Base-by-base conservation (phyloP, 2,329 filamentous ascomycete genomes). In the Periconia sp. region DNA sequence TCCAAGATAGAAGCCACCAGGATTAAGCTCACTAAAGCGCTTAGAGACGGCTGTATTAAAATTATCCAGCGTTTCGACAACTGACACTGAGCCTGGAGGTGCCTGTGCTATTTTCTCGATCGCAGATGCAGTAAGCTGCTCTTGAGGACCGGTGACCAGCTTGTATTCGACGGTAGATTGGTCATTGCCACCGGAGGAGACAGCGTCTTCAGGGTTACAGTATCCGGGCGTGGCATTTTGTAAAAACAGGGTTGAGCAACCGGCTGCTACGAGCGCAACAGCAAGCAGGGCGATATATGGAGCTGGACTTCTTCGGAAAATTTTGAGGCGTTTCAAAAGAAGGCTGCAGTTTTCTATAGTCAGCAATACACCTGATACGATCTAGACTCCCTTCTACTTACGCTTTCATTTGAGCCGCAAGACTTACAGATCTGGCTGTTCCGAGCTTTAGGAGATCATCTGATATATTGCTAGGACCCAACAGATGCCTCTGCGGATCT, bases 1-100 rank as follows among this genome's bases (percentile, higher is more conserved):
- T n/a, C 36, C 36, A 5, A 40, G 28, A 15, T 32, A 40, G 28
- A 40, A 40, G 21, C 36, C 36, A 19, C 36, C 36, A 23, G 36
- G 36, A 12, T 7, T 31, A 13, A 40, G 19, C 11, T 40, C 22
- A 4, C 26, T 18, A 30, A 23, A 40, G 4, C 16, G 15, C 18
- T 18, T 26, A 5, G 17, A n/a, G 11, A 40, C 18, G 7, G 26
- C 28, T 4, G 29, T 5, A 17, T 40, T 24, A 19, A 40, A 40
- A 8, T 40, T 21, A 6, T 32, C 36, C 5, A 40, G 19, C 4
- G 36, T 32, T 10, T 40, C 28, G 24, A 40, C 36, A 11, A 40
- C 10, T 4, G 28, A 13, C 17, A 33, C 36, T 24, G 36, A 31
- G 11, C 36, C 36, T 16, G 36, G 17, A 8, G 36, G 28, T 18